Base-by-base conservation (phyloP, 768 basidiomycete species). In the Mycena latifolia region DNA sequence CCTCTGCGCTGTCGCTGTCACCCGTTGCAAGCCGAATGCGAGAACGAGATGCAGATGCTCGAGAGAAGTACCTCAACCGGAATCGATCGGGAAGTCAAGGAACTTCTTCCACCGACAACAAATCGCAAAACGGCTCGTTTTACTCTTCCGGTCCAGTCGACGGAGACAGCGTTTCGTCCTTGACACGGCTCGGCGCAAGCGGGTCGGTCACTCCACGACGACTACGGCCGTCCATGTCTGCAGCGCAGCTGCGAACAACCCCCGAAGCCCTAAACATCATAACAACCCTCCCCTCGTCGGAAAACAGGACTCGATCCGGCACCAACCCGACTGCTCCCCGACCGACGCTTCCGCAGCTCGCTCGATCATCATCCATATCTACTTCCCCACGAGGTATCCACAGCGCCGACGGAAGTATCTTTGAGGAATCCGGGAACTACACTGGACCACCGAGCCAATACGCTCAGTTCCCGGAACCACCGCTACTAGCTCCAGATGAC, bases 1-100 rank as follows among this genome's bases (percentile, higher is more conserved):
- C 80, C 22, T 84, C 85, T 46, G 87, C 87, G 25, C 76, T 94
- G 58, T 92, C 87, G 25, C 76, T 94, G 58, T 92, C 94, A 4
- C 94, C 93, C 3, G 86, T 95, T 62, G 92, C 90, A 29, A 90
- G 82, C 71, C 91, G 93, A 35, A 90, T 95, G 84, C 87, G 89
- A 70, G 91, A 94, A 78, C 85, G 89, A 62, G 94, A 95, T 74
- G 93, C 93, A 22, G 92, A 91, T 74, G 94, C 94, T 39, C 93
- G 92, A 84, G 93, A 94, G 76, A 92, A 94, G 72, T 95, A 94
- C 74, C 82, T 93, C 75, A 83, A 86, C 66, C 86, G 94, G 61
- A 92, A 92, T 80, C 87, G 94, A 61, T 95, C 93, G 74, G 93
- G 92, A 54, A 93, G 92, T 72, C 88, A 84, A 60, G 89, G 87